Percentiles rank a stretch among this genome's conserved stretches.
Conservation (phyloP, 73 alveolate genomes). For the Paramecium octaurelia region DNA sequence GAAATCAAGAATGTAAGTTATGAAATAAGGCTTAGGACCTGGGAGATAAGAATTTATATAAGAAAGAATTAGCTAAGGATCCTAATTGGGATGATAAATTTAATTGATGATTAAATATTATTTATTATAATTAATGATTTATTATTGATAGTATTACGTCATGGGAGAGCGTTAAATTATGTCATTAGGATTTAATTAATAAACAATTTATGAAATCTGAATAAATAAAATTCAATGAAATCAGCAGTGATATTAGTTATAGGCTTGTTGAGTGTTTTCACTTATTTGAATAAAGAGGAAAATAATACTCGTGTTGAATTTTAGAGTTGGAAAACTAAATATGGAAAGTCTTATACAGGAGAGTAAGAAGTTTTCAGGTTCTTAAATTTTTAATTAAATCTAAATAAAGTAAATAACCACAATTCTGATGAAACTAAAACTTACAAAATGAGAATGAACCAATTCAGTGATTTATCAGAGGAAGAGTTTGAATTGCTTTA, state of each 20-base stretch:
- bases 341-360: neutral
- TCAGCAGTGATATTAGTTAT: neutral
- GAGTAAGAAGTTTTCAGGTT: neutral
- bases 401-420: neutral
- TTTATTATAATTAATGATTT: neutral
- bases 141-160: neutral
- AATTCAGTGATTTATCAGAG: constrained; percentile 66
- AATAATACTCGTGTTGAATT: neutral
- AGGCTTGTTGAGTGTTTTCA: neutral
- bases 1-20: neutral
- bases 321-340: neutral
- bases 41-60: constrained; percentile 31
- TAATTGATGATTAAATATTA: constrained; percentile 27
- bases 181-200: neutral
- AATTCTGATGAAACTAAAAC: neutral
- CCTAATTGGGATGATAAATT: constrained; percentile 57
- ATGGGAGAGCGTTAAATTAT: neutral
- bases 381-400: neutral
- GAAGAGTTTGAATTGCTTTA: constrained; percentile 54
- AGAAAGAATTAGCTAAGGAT: constrained; percentile 54
- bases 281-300: neutral
- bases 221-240: constrained; percentile 12
- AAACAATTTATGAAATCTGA: neutral
- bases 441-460: neutral
- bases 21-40: neutral